phyloP scores from a whole-genome alignment of 345 rosid genomes.

The Combretum micranthum region DNA sequence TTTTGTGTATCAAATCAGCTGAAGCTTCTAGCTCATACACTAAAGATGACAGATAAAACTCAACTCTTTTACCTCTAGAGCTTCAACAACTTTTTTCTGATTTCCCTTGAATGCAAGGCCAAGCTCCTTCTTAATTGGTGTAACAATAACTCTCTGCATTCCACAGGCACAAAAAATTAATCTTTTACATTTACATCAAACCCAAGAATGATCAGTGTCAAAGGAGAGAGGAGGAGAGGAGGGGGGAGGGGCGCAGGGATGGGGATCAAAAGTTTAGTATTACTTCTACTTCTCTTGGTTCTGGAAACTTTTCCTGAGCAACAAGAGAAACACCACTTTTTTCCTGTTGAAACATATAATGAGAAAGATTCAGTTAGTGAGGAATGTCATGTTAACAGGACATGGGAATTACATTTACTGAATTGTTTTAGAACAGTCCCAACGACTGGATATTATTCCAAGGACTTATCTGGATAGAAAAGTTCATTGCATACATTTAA shows the following conservation, averaged over 20 bases:
- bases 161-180: neutral
- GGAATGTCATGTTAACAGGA: neutral
- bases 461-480: no score
- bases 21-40: neutral
- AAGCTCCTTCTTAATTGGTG: constrained; percentile 74
- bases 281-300: constrained; percentile 96
- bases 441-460: no score
- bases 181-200: neutral
- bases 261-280: constrained; percentile 1
- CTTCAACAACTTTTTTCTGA: constrained; percentile 77
- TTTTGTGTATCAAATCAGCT: neutral
- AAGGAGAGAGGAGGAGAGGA: no score
- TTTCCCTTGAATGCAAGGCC: constrained; percentile 83
- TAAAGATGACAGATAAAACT: neutral
- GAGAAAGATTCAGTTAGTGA: neutral
- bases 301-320: constrained; percentile 76
- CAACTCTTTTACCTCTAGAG: constrained; percentile 16
- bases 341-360: constrained; percentile 38
- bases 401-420: neutral
- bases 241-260: no score
- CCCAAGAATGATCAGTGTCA: neutral
- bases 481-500: no score
- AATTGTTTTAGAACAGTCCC: neutral
- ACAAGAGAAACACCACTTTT: constrained; percentile 77
- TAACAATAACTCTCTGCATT: constrained; percentile 68